Conservation (phyloP, 305 asterid species). For the Fraxinus angustifolia region DNA sequence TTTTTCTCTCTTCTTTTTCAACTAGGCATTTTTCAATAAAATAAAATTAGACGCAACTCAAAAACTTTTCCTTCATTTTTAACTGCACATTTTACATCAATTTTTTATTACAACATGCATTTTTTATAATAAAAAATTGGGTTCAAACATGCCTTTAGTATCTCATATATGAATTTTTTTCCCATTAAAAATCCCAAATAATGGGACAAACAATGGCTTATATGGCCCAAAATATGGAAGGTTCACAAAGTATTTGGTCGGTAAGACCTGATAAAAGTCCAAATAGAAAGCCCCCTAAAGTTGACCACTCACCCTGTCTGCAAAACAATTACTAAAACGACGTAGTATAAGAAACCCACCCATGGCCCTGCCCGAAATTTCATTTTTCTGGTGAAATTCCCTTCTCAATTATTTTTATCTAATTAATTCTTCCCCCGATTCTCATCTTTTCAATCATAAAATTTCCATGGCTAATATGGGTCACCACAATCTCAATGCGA, state of each 20-base stretch:
- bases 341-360: background rate
- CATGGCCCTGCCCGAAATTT: background rate
- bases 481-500: slow-evolving; percentile 78
- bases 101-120: no score
- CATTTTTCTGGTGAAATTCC: background rate
- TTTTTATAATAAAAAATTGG: no score
- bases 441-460: background rate
- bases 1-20: no score
- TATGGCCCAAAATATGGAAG: background rate
- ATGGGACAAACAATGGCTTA: no score
- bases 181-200: no score
- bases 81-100: no score
- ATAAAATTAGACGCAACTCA: no score
- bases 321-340: background rate
- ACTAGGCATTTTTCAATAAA: no score
- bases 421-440: background rate
- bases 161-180: no score
- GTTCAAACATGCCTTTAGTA: no score
- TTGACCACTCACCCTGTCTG: no score
- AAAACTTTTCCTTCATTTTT: no score
- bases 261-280: background rate
- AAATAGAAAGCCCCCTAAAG: background rate
- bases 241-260: background rate
- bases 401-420: background rate
- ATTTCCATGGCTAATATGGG: slow-evolving; percentile 46